A percentile compares a stretch with the other conserved stretches of the same genome.
Evolutionary conservation across 2,329 filamentous ascomycete genomes (phyloP).

Genomic region (Xylaria sp.): DNA sequence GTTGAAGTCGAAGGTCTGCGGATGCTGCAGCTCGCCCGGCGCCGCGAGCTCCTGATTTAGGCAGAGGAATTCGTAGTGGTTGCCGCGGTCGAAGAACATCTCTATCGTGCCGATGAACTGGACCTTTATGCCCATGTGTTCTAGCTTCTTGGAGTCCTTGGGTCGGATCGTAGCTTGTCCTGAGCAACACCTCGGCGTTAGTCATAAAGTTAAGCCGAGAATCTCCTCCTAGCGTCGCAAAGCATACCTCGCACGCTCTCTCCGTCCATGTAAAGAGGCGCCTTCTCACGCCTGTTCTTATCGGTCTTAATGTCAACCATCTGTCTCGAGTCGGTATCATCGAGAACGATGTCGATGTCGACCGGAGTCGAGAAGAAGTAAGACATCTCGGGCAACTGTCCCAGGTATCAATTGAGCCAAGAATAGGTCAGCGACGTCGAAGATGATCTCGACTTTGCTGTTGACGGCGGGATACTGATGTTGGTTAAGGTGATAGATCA

Average conservation of each 20-base stretch:
- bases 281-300: constrained; percentile 96
- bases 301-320: constrained; percentile 98
- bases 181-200: constrained; percentile 45
- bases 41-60: constrained; percentile 96
- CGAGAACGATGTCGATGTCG: constrained; percentile 98
- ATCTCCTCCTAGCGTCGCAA: background rate
- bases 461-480: constrained; percentile 7
- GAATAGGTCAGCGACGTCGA: background rate
- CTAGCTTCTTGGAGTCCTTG: constrained; percentile 96
- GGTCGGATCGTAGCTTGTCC: constrained; percentile 93
- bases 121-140: constrained; percentile 99
- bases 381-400: constrained; percentile 67
- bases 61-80: constrained; percentile 98
- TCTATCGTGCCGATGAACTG: constrained; percentile 99
- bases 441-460: constrained; percentile 3
- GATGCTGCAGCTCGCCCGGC: constrained; percentile 96
- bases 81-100: constrained; percentile 99
- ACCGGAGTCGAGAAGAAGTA: constrained; percentile 98
- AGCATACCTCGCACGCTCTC: constrained; percentile 71
- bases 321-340: constrained; percentile 90
- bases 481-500: constrained; percentile 2
- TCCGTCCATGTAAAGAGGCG: constrained; percentile 95
- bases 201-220: background rate
- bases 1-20: constrained; percentile 98
- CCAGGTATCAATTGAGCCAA: constrained; percentile 13